Evolutionary conservation across 1,139 yeast genomes (phyloP).

Genomic region (Candida mesenterica): DNA sequence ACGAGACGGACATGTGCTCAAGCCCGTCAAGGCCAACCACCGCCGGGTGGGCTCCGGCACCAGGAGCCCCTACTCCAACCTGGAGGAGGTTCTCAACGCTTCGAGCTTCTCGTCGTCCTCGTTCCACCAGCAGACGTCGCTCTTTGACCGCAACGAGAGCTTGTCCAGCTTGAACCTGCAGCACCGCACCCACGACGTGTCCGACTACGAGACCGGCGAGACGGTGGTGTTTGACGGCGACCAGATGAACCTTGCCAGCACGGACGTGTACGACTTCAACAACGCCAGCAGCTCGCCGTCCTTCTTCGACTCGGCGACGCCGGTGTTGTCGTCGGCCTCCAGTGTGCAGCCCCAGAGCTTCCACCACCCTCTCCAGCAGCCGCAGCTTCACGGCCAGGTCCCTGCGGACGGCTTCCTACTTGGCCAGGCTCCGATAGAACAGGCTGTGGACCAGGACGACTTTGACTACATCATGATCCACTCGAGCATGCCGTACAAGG

Average conservation of each 20-base stretch:
- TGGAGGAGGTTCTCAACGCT: not conserved
- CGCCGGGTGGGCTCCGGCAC: not conserved
- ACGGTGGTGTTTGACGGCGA: not conserved
- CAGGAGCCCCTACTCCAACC: not conserved
- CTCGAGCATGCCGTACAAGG: not conserved
- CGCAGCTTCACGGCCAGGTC: too few species aligned
- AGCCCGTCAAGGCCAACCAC: not conserved
- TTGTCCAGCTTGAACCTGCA: not conserved
- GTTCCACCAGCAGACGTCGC: not conserved
- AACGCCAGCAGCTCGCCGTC: not conserved
- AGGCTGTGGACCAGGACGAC: not conserved
- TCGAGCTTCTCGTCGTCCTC: not conserved
- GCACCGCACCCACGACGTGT: not conserved
- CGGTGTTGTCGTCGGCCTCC: not conserved
- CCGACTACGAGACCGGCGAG: not conserved
- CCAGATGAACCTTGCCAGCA: not conserved
- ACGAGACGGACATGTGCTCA: not conserved
- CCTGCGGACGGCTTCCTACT: not conserved
- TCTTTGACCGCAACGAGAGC: not conserved
- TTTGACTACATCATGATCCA: not conserved
- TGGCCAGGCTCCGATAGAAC: not conserved
- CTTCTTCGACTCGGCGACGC: not conserved
- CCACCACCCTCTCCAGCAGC: not conserved
- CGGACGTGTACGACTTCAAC: not conserved
- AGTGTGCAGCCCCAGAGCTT: not conserved